Evolutionary conservation across 495 filamentous ascomycete species (phyloP).

Genomic region (Annulohypoxylon maeteangense): DNA sequence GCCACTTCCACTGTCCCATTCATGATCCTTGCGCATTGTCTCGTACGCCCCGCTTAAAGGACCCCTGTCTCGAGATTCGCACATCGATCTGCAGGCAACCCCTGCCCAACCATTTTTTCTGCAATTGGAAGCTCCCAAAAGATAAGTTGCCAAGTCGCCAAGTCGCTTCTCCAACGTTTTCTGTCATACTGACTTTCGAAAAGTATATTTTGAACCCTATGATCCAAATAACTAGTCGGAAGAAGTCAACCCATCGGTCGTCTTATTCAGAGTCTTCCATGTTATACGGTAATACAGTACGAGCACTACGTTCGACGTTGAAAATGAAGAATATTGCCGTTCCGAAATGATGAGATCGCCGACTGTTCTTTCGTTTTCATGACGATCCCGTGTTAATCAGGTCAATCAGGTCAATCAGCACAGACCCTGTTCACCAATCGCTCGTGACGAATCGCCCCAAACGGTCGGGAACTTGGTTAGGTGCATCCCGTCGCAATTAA

Average conservation of each 20-base stretch:
- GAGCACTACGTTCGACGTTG: not conserved
- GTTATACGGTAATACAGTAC: not conserved
- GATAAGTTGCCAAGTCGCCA: constrained; percentile 25
- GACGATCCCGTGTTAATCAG: constrained; percentile 24
- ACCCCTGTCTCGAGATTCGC: constrained; percentile 40
- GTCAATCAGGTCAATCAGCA: too few species aligned
- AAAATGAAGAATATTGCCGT: not conserved
- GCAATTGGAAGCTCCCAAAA: constrained; percentile 42
- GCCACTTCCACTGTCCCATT: constrained; percentile 8
- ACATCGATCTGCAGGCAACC: constrained; percentile 36
- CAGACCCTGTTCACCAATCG: constrained; percentile 2
- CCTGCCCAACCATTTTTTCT: constrained; percentile 32
- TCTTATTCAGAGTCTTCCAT: not conserved
- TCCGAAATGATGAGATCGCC: constrained; percentile 24
- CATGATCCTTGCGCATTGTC: constrained; percentile 1
- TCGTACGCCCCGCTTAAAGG: constrained; percentile 8
- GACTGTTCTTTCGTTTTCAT: constrained; percentile 9
- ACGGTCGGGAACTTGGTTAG: constrained; percentile 39
- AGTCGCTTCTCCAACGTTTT: constrained; percentile 21
- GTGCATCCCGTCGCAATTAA: constrained; percentile 30
- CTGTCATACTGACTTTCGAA: not conserved
- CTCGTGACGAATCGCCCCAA: constrained; percentile 36
- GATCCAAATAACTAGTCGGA: not conserved
- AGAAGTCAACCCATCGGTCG: not conserved
- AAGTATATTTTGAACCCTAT: not conserved